A percentile compares a stretch with the other conserved stretches of the same genome.
phyloP scores from a whole-genome alignment of 257 asterid species.

The Solanum peruvianum region DNA sequence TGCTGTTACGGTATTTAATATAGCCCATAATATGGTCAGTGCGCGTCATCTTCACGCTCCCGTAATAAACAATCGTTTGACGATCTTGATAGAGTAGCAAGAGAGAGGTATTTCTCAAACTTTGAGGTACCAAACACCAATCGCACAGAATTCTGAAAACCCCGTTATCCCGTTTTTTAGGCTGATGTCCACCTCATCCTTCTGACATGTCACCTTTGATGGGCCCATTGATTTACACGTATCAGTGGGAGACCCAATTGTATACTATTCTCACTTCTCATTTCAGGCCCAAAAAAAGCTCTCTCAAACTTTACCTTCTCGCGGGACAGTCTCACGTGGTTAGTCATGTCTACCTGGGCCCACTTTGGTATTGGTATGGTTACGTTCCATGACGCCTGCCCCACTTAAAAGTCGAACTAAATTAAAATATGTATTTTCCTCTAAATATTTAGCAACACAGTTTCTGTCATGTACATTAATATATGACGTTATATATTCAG shows the following conservation, averaged over 20 bases:
- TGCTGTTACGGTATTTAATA: not conserved
- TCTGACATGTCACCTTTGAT: not conserved
- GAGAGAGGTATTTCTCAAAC: not conserved
- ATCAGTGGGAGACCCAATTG: not conserved
- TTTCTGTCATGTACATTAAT: not conserved
- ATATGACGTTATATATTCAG: not conserved
- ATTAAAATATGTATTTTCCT: not conserved
- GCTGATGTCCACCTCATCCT: conserved; percentile 6
- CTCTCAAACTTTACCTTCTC: conserved; percentile 9
- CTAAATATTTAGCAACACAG: too few relatives aligned
- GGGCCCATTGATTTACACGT: conserved; percentile 11
- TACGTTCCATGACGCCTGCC: conserved; percentile 5
- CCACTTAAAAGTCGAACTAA: conserved; percentile 7
- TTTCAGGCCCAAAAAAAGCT: not conserved
- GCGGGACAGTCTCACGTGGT: conserved; percentile 63
- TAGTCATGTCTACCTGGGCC: conserved; percentile 32
- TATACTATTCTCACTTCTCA: not conserved
- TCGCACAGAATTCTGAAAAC: not conserved
- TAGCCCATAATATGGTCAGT: not conserved
- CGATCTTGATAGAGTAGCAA: not conserved
- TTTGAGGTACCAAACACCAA: conserved; percentile 9
- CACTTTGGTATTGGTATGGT: conserved; percentile 27
- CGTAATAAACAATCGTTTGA: not conserved
- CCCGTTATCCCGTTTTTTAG: not conserved
- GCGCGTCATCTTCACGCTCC: not conserved